Evolutionary conservation across 768 basidiomycete genomes (phyloP), one percentile per base, ranked within the genome.

Genomic region (Kwoniella shandongensis): DNA sequence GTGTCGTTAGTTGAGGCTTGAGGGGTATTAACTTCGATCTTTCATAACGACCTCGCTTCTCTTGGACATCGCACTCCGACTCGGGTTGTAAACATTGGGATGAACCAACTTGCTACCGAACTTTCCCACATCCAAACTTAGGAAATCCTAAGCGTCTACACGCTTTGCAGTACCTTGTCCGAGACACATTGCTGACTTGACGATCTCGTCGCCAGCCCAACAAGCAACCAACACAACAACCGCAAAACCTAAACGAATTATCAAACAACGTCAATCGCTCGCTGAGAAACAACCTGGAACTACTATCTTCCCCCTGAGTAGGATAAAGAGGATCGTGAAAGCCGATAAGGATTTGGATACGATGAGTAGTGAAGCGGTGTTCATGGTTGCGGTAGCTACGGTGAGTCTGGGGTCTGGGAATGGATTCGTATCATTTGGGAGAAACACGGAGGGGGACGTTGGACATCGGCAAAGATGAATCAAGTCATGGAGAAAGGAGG

Each of bases 291-390:
- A 54, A 38, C 83, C 83, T 0, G 90, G 91, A 30, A 90, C 85
- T 66, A 85, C 89, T 1, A 60, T 87, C 20, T 77, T 91, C 44
- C 91, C 91, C 0, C 81, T 88, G 50, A 79, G 87, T 1, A 82
- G 88, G 58, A 86, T 93, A 38, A 89, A 90, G 74, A 85, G 81
- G 77, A 89, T 92, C 45, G 81, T 91, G 62, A 91, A 89, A 69
- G 89, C 87, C 5, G 91, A 93, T 77, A 87, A 86, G 80, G 91
- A 79, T 6, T 48, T 78, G 51, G 66, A 73, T 30, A 69, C 73
- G 54, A 73, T 76, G 63, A 85, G 86, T 11, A 85, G 81, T 70
- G 91, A 93, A 51, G 89, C 89, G 22, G 82, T 84, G 0, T 85
- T 89, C 63, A 76, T 91, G 60, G 86, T 93, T 44, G 84, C 88